Evolutionary conservation across 495 filamentous ascomycete genomes (phyloP).

Genomic region (Bathelium albidoporum): DNA sequence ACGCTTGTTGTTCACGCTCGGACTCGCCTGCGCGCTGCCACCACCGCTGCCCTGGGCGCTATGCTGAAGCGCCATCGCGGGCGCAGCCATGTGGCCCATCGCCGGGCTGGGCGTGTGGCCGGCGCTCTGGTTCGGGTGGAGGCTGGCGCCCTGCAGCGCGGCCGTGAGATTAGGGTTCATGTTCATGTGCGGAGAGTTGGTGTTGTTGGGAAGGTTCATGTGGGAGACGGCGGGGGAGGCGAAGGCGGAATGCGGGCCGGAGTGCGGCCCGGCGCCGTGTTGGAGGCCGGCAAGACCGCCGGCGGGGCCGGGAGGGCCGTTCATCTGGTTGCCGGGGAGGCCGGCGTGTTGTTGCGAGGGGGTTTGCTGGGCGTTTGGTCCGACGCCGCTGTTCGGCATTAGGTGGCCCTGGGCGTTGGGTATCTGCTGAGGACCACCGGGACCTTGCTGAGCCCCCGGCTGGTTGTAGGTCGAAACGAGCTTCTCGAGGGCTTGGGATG

Average conservation of each 20-base stretch:
- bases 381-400: constrained; percentile 6
- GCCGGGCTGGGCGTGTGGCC: constrained; percentile 34
- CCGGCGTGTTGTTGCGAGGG: constrained; percentile 12
- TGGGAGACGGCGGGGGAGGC: constrained; percentile 46
- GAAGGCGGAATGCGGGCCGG: constrained; percentile 32
- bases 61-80: constrained; percentile 60
- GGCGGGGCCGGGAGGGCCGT: constrained; percentile 18
- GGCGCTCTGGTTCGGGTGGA: constrained; percentile 1
- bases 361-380: constrained; percentile 17
- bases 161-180: constrained; percentile 7
- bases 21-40: constrained; percentile 75
- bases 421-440: background rate
- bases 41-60: constrained; percentile 64
- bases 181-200: constrained; percentile 41
- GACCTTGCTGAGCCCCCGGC: constrained; percentile 8
- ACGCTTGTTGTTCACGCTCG: constrained; percentile 65
- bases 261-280: constrained; percentile 1
- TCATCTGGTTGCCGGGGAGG: constrained; percentile 14
- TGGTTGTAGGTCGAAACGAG: constrained; percentile 18
- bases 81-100: constrained; percentile 48
- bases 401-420: background rate
- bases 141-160: constrained; percentile 6
- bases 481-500: constrained; percentile 24
- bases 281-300: constrained; percentile 8
- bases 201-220: constrained; percentile 39